Base-by-base conservation (phyloP, 2,329 filamentous ascomycete genomes). In the Fusarium palustre region DNA sequence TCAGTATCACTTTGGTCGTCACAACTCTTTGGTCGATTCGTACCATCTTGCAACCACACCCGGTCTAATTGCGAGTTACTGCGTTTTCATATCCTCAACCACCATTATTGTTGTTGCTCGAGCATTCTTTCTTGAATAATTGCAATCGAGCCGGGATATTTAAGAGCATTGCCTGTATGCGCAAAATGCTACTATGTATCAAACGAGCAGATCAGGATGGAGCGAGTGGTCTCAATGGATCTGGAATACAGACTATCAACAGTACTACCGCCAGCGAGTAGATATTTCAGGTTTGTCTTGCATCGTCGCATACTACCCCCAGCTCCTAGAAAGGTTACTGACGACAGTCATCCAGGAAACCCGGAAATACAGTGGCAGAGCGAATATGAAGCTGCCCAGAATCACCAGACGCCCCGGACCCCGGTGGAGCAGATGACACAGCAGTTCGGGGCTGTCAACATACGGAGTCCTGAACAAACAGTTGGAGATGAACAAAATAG, bases 101-200 rank as follows among this genome's bases (percentile, higher is more conserved):
- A 34, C 41, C 20, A 13, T 38, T 33, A 8, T 31, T 18, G 4
- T 31, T 18, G 4, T 12, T 30, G 16, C 18, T 54, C 38, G n/a
- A 15, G 7, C 18, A 30, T 24, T 45, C 30, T 49, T 28, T 11
- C 28, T 25, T 24, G 31, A 31, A 34, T 28, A 36, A 30, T 42
- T 43, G 43, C 25, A 30, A 54, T 55, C 59, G 42, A 55, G 54
- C 55, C 38, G 53, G 36, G 33, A 54, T 55, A 59, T 56, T 42
- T 43, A 59, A 34, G 63, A 59, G 53, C 42, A 36, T 46, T 56
- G 38, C 41, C 59, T 58, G 56, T 57, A 65, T 53, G 60, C 71
- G 58, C 71, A 75, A 74, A 61, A 75, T 75, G 74, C 73, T 65
- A 75, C 64, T 55, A 75, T 75, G 74, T 67, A 74, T 69, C 55